Evolutionary conservation across 495 filamentous ascomycete genomes (phyloP), one percentile per base, ranked within the genome.

Genomic region (Xylaria scruposa): DNA sequence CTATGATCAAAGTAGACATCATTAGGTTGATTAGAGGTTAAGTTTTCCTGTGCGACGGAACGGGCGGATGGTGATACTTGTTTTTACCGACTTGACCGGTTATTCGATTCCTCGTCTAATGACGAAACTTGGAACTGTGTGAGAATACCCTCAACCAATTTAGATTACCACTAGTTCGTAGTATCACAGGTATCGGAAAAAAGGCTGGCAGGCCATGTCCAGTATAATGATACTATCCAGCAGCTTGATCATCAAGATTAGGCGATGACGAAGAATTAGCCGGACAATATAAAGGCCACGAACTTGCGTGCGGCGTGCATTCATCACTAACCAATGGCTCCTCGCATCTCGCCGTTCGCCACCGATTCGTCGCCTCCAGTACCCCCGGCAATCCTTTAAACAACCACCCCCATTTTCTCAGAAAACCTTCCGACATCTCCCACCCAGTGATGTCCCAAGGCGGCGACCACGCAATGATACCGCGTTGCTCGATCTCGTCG

Each of bases 361-460:
- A 85, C 33, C 75, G 71, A 79, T 85, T 83, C n/a, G 82, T 85
- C 72, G 79, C 78, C 69, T 80, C 78, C 54, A 85, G 72, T 51
- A 74, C 56, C 65, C 75, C 80, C 63, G 74, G 72, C 29, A 78
- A 72, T 26, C 79, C 82, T 58, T 75, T 70, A 46, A 84, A 53
- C 73, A 81, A 74, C 81, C 79, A 84, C 42, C 80, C 78, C 84
- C 84, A 86, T 75, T 82, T 85, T 68, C 64, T 77, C 73, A 83
- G 58, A 78, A 86, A 86, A 42, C 82, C 83, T 76, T 83, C 81
- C 46, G 81, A 80, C 75, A 84, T 79, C 73, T 85, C 83, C 83
- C 83, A 85, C 40, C 82, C 81, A 1, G 73, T 75, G 31, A 79
- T 76, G 58, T 83, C 75, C 81, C 81, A 85, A 29, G 81, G 81